Percentiles rank a stretch among this genome's conserved stretches.
These are phyloP conservation scores for Claviceps sorghi DNA, from an alignment of 2,329 filamentous ascomycete species.

Conservation along the genomic window DNA sequence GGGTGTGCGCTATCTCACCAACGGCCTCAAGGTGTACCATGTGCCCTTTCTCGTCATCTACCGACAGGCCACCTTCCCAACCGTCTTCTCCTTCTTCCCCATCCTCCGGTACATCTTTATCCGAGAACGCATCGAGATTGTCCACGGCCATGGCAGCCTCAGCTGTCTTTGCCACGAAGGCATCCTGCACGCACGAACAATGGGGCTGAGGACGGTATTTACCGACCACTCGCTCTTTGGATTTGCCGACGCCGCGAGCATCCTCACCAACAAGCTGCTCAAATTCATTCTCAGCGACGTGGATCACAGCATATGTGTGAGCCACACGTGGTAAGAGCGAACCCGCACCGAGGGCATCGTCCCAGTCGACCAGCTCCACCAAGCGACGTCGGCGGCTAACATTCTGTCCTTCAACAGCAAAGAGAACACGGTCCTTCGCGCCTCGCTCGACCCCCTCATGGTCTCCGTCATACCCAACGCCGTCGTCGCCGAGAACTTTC, in stretches of 20 bases:
- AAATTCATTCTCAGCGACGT: constrained; percentile 96
- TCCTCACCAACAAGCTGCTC: constrained; percentile 89
- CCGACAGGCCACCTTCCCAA: constrained; percentile 83
- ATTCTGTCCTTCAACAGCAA: constrained; percentile 44
- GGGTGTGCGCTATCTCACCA: constrained; percentile 88
- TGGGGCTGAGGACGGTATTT: constrained; percentile 91
- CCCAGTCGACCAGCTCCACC: too few relatives aligned
- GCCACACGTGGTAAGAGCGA: constrained; percentile 70
- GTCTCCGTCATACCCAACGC: constrained; percentile 97
- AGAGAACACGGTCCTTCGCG: constrained; percentile 90
- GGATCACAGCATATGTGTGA: constrained; percentile 96
- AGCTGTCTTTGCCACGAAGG: constrained; percentile 91
- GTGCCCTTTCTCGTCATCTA: constrained; percentile 94
- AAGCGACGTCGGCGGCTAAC: neutral
- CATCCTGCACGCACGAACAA: constrained; percentile 85
- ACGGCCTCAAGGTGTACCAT: constrained; percentile 96
- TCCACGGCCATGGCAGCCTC: constrained; percentile 90
- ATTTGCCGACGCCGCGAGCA: constrained; percentile 90
- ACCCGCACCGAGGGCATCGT: neutral
- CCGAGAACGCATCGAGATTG: constrained; percentile 87
- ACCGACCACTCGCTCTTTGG: constrained; percentile 96
- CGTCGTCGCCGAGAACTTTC: constrained; percentile 91
- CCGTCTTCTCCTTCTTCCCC: constrained; percentile 96
- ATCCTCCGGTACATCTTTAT: constrained; percentile 95
- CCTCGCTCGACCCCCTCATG: constrained; percentile 88